A percentile compares a stretch with the other conserved stretches of the same genome.
phyloP scores from a whole-genome alignment of 768 basidiomycete genomes.

The Hygrocybe coccinea region DNA sequence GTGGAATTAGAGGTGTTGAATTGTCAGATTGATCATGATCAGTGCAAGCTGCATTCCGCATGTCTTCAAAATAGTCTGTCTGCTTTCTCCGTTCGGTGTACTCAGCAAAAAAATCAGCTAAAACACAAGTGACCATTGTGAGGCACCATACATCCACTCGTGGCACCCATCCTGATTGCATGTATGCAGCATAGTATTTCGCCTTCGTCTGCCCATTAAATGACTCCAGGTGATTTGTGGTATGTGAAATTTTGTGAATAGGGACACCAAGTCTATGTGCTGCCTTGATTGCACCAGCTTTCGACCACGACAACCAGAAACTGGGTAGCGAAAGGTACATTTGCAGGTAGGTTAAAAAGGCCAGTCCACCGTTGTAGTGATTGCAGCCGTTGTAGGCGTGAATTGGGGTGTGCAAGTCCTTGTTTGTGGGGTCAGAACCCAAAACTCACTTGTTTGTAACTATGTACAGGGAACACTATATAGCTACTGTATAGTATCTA shows the following conservation, averaged over 20 bases:
- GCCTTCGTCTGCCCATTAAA: slow-evolving; percentile 32
- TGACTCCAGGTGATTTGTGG: slow-evolving; percentile 34
- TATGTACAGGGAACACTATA: too few species aligned
- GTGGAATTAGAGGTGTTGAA: too few species aligned
- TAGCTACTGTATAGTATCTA: too few species aligned
- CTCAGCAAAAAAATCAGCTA: slow-evolving; percentile 9
- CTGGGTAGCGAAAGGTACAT: slow-evolving; percentile 5
- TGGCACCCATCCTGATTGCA: slow-evolving; percentile 17
- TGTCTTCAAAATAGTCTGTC: neutral
- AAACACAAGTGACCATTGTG: slow-evolving; percentile 7
- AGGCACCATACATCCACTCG: slow-evolving; percentile 6
- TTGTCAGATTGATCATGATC: neutral
- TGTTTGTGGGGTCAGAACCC: too few species aligned
- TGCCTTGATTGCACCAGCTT: neutral
- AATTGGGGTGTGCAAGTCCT: too few species aligned
- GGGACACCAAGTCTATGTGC: slow-evolving; percentile 17
- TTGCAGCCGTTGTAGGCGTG: too few species aligned
- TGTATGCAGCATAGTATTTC: slow-evolving; percentile 21
- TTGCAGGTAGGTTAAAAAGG: slow-evolving; percentile 9
- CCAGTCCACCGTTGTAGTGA: slow-evolving; percentile 8
- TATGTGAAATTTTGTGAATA: slow-evolving; percentile 22
- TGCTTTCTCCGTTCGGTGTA: neutral
- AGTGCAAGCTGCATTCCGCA: neutral
- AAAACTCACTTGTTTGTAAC: too few species aligned
- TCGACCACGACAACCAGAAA: slow-evolving; percentile 10